These are phyloP conservation scores for Sarocladiaceae sp. DNA, from an alignment of 2,329 filamentous ascomycete genomes.

Conservation along the genomic window DNA sequence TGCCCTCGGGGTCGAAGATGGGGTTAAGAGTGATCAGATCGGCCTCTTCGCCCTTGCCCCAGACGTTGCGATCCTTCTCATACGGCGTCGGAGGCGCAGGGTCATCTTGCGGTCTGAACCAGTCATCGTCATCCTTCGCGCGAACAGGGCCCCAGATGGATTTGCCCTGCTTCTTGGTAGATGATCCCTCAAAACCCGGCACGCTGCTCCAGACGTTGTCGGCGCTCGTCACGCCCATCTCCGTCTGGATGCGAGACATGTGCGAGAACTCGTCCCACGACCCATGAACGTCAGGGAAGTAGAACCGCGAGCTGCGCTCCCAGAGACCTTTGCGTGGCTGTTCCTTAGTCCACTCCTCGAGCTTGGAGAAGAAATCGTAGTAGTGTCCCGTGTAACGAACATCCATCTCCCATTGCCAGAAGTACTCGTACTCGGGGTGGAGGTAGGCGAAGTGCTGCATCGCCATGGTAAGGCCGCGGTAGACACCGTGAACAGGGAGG, in stretches of 20 bases:
- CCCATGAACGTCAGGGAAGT: slow-evolving; percentile 69
- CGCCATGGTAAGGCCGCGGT: slow-evolving; percentile 88
- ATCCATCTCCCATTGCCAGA: slow-evolving; percentile 97
- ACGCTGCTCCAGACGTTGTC: slow-evolving; percentile 61
- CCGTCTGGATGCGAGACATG: slow-evolving; percentile 69
- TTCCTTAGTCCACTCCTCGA: slow-evolving; percentile 61
- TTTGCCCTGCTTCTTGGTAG: slow-evolving; percentile 41
- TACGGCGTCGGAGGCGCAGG: slow-evolving; percentile 62
- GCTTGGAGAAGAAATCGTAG: slow-evolving; percentile 65
- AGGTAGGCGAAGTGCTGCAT: slow-evolving; percentile 87
- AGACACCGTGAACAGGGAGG: slow-evolving; percentile 82
- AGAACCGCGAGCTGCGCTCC: slow-evolving; percentile 75
- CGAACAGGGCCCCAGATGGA: slow-evolving; percentile 81
- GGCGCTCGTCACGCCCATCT: slow-evolving; percentile 58
- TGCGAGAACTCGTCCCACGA: slow-evolving; percentile 71
- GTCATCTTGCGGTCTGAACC: slow-evolving; percentile 67
- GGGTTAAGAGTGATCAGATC: slow-evolving; percentile 90
- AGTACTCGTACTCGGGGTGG: slow-evolving; percentile 84
- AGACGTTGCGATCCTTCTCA: slow-evolving; percentile 73
- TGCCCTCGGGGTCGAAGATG: slow-evolving; percentile 83
- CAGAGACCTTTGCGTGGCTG: slow-evolving; percentile 77
- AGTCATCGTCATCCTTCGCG: slow-evolving; percentile 60
- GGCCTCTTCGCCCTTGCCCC: slow-evolving; percentile 86
- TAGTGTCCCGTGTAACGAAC: slow-evolving; percentile 85
- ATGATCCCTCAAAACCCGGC: slow-evolving; percentile 27